phyloP scores from a whole-genome alignment of 2,329 filamentous ascomycete genomes.

The Pseudogymnoascus sp. region DNA sequence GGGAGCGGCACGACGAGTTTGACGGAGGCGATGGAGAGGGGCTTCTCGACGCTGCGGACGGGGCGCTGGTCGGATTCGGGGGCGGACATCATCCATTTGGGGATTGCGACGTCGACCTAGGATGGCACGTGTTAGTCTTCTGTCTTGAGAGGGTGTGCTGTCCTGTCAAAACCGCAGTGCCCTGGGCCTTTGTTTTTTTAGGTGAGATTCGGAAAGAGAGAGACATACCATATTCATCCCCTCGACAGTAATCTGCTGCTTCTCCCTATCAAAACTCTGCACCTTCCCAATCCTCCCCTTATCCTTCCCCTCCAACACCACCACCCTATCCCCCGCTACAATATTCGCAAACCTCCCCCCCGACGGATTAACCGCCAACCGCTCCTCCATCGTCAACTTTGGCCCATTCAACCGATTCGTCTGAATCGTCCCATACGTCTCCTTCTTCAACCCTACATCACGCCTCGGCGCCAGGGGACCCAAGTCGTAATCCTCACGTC shows the following conservation, averaged over 20 bases:
- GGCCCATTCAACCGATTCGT: constrained; percentile 29
- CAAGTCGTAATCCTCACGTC: constrained; percentile 70
- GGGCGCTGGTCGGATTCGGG: constrained; percentile 34
- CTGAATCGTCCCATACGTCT: constrained; percentile 53
- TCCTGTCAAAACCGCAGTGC: neutral
- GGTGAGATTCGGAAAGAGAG: neutral
- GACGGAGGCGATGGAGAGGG: constrained; percentile 63
- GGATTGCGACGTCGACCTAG: constrained; percentile 37
- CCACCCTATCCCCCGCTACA: constrained; percentile 68
- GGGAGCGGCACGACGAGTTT: constrained; percentile 74
- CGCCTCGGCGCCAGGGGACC: constrained; percentile 73
- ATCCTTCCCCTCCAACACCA: constrained; percentile 69
- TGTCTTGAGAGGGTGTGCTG: neutral
- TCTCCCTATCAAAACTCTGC: constrained; percentile 44
- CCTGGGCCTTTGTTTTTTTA: neutral
- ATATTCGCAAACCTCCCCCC: constrained; percentile 52
- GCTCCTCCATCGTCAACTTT: constrained; percentile 15
- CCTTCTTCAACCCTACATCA: constrained; percentile 55
- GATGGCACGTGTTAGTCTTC: neutral
- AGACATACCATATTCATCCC: constrained; percentile 56
- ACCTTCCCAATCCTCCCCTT: constrained; percentile 81
- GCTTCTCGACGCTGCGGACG: constrained; percentile 43
- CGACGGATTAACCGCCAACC: constrained; percentile 23
- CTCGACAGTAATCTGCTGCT: constrained; percentile 55
- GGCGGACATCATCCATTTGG: constrained; percentile 34